Evolutionary conservation across 768 basidiomycete genomes (phyloP), one percentile per base, ranked within the genome.

Genomic region (Rubroboletus satanas): DNA sequence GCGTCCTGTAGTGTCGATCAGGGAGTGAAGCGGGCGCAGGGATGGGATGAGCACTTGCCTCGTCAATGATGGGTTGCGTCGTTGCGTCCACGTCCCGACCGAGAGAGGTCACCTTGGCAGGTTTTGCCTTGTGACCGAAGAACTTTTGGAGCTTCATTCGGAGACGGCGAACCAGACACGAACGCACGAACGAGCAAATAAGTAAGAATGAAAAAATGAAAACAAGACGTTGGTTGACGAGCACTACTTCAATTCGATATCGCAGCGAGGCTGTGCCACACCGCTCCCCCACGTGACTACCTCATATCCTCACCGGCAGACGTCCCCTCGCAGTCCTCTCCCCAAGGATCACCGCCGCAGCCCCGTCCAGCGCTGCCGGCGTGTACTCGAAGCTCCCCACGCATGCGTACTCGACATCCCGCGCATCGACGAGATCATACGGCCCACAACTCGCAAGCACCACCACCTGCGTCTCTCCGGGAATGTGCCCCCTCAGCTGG

Each of bases 391-490:
- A 85, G 41, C 80, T 81, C 17, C 74, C 78, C 4, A 87, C 58
- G 35, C 76, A 80, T 23, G 73, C 69, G 0, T 68, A 66, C 57
- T 58, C 63, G 2, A 60, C 55, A 11, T 69, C 63, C 5, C 39
- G 14, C 67, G 60, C 60, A 15, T 52, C 51, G 28, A 75, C 68
- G 11, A 84, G 53, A 57, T 88, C 85, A 59, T 87, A 88, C 29
- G 86, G 86, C n/a, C 77, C 80, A 62, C 85, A 85, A 36, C 82
- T 85, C 18, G 82, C 77, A 0, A 88, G 56, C 14, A 87, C 65
- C 1, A 84, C 72, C 33, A 84, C 66, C 17, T 72, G 70, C 17
- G 70, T 62, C 1, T 31, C 51, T 3, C 7, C n/a, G 8, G 52
- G 18, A 55, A 68, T 42, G 62, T 50, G 60, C 21, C 33, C 45